A percentile compares a stretch with the other conserved stretches of the same genome.
Conservation (phyloP, 2,329 filamentous ascomycete species). For the Xylaria sp. region DNA sequence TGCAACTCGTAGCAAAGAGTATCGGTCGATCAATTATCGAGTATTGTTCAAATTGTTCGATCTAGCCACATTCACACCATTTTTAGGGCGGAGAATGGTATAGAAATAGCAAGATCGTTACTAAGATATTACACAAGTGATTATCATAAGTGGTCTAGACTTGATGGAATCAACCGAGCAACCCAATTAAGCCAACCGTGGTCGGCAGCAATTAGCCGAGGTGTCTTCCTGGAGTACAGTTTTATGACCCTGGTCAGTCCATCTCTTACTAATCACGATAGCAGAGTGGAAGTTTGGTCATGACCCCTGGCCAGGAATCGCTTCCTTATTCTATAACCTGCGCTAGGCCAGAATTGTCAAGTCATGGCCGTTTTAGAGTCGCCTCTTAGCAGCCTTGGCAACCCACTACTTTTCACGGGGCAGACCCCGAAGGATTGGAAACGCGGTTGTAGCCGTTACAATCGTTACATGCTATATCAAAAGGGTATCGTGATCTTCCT, state of each 20-base stretch:
- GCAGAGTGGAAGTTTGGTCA: background rate
- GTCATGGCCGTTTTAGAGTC: background rate
- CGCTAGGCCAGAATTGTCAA: background rate
- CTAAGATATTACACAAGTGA: background rate
- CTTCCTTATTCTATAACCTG: background rate
- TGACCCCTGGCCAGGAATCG: background rate
- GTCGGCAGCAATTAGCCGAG: background rate
- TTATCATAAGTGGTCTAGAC: background rate
- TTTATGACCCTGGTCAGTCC: background rate
- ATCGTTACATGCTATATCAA: conserved; percentile 6
- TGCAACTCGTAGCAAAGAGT: background rate
- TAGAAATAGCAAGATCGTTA: background rate
- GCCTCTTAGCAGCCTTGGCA: conserved; percentile 6
- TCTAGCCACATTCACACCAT: background rate
- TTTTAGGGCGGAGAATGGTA: background rate
- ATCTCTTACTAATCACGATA: background rate
- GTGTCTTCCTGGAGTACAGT: background rate
- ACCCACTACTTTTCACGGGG: background rate
- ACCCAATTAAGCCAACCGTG: background rate
- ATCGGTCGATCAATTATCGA: background rate
- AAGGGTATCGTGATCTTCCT: background rate
- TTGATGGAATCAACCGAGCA: background rate
- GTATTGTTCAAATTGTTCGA: background rate
- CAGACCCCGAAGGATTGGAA: conserved; percentile 6
- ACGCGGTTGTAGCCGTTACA: conserved; percentile 7